Conservation (phyloP, 306 rosid genomes). For the Corylus avellana region DNA sequence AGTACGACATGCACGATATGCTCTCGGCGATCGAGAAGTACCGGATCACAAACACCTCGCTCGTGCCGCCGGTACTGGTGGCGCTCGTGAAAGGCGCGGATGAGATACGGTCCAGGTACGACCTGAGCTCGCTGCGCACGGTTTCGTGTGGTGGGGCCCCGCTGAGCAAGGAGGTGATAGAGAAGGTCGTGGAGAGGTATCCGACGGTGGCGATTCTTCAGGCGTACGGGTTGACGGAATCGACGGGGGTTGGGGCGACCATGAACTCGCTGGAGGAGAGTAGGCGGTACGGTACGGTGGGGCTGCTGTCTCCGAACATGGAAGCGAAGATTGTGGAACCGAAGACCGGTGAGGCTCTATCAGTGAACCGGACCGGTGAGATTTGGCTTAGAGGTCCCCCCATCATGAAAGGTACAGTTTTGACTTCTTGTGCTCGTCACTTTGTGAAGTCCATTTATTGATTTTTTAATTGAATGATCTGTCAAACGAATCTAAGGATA, state of each 20-base stretch:
- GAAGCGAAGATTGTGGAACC: constrained; percentile 77
- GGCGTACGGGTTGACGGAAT: constrained; percentile 87
- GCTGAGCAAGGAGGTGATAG: constrained; percentile 73
- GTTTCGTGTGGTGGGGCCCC: constrained; percentile 85
- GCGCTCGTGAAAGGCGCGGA: constrained; percentile 67
- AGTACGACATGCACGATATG: constrained; percentile 81
- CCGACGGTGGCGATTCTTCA: constrained; percentile 64
- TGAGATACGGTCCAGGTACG: constrained; percentile 57
- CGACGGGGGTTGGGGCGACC: constrained; percentile 72
- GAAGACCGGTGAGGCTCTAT: constrained; percentile 40
- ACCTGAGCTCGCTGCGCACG: constrained; percentile 57
- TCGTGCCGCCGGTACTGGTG: constrained; percentile 83
- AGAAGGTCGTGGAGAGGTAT: constrained; percentile 66
- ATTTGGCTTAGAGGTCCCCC: constrained; percentile 88
- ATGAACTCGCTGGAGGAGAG: constrained; percentile 83
- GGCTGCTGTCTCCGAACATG: constrained; percentile 57
- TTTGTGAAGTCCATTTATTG: too few species aligned
- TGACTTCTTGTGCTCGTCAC: too few species aligned
- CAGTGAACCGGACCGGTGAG: constrained; percentile 73
- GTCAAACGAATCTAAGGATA: too few species aligned
- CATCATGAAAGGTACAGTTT: constrained; percentile 70
- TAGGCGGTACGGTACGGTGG: constrained; percentile 81
- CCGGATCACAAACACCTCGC: constrained; percentile 56
- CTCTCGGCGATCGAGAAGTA: constrained; percentile 52
- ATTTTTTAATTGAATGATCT: too few species aligned